Conservation (phyloP, 2,329 filamentous ascomycete species). For the Coniochaeta sp. region DNA sequence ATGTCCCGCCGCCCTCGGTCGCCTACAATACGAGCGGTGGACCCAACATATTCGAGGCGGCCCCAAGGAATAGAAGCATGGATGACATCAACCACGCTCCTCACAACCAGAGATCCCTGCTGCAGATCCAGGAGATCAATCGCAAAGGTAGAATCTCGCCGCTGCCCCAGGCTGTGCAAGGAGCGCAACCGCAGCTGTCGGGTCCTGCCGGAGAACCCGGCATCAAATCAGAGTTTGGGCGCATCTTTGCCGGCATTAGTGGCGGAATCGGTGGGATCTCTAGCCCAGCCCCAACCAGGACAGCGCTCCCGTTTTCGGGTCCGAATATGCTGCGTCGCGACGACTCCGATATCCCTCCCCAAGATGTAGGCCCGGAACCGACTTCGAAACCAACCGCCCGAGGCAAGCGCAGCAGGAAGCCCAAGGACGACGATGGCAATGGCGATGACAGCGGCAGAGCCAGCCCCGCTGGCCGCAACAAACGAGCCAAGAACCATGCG, state of each 20-base stretch:
- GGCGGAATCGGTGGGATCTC: conserved; percentile 45
- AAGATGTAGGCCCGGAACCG: conserved; percentile 35
- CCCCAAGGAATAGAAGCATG: conserved; percentile 29
- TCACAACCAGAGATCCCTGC: conserved; percentile 54
- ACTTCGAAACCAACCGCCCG: conserved; percentile 33
- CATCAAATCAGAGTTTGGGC: conserved; percentile 91
- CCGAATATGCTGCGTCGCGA: conserved; percentile 42
- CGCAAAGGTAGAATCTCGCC: conserved; percentile 80
- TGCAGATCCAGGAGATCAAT: conserved; percentile 76
- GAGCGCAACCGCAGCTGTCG: conserved; percentile 72
- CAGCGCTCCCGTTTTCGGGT: conserved; percentile 38
- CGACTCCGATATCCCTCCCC: conserved; percentile 35
- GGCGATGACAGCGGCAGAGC: conserved; percentile 61
- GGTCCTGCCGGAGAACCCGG: conserved; percentile 76
- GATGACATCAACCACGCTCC: conserved; percentile 52
- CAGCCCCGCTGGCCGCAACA: conserved; percentile 51
- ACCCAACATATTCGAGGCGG: conserved; percentile 32
- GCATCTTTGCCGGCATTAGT: conserved; percentile 90
- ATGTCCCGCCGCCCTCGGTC: conserved; percentile 38
- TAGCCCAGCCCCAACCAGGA: conserved; percentile 38
- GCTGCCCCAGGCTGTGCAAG: conserved; percentile 87
- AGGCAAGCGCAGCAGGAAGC: conserved; percentile 60
- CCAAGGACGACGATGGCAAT: conserved; percentile 63
- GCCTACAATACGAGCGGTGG: conserved; percentile 38
- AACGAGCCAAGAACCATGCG: conserved; percentile 59